These are phyloP conservation scores for Ceratobasidium sp. DNA, from an alignment of 1,284 basidiomycete genomes.

Conservation along the genomic window DNA sequence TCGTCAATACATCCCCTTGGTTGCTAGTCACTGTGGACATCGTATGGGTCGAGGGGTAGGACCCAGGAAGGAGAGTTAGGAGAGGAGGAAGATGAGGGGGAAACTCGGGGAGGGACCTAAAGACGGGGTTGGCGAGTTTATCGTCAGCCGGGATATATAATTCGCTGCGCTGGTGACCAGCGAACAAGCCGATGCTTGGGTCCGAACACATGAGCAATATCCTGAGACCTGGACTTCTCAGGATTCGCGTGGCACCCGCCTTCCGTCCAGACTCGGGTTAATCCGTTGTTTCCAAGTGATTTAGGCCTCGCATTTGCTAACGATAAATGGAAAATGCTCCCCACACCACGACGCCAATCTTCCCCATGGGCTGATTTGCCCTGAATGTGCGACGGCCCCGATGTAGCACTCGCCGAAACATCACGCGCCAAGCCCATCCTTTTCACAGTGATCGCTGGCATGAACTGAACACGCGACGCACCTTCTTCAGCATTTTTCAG, in stretches of 20 bases:
- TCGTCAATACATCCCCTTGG: slow-evolving; percentile 6
- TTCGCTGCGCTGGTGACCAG: slow-evolving; percentile 2
- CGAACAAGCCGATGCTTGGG: slow-evolving; percentile 11
- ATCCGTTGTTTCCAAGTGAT: neutral
- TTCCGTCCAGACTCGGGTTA: slow-evolving; percentile 8
- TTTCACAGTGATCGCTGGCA: no score
- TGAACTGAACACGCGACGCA: neutral
- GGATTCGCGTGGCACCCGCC: slow-evolving; percentile 21
- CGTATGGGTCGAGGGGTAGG: neutral
- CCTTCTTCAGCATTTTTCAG: neutral
- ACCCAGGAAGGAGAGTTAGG: neutral
- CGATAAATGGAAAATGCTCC: neutral
- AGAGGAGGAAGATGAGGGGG: slow-evolving; percentile 7
- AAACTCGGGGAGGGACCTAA: slow-evolving; percentile 1
- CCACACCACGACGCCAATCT: neutral
- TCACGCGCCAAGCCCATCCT: neutral
- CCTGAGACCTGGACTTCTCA: slow-evolving; percentile 17
- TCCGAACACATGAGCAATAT: slow-evolving; percentile 10
- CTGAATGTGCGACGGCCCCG: neutral
- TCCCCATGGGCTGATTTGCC: neutral
- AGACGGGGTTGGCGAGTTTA: neutral
- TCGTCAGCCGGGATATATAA: slow-evolving; percentile 9
- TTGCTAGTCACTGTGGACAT: slow-evolving; percentile 19
- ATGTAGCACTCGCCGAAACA: neutral
- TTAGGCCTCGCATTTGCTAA: neutral